Evolutionary conservation across 257 asterid genomes (phyloP).

Genomic region (Anisodus acutangulus): DNA sequence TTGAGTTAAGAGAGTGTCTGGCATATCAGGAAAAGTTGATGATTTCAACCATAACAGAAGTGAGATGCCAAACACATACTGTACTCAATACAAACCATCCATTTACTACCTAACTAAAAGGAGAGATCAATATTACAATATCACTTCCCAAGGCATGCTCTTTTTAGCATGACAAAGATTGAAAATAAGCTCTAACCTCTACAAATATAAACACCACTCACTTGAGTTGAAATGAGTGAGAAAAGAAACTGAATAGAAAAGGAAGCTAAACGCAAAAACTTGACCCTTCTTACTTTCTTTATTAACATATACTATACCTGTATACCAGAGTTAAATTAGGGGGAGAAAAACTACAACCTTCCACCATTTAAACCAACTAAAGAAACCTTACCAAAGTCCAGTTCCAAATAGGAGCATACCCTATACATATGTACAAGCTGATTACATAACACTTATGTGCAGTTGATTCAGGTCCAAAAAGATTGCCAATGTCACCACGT

Average conservation of each 20-base stretch:
- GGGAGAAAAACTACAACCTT: slow-evolving; percentile 32
- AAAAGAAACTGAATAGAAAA: not conserved
- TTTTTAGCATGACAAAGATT: slow-evolving; percentile 2
- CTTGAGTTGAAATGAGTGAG: not conserved
- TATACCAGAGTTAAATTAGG: slow-evolving; percentile 41
- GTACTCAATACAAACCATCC: not conserved
- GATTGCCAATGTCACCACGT: slow-evolving; percentile 58
- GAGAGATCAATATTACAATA: not conserved
- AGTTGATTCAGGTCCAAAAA: slow-evolving; percentile 37
- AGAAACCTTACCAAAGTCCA: slow-evolving; percentile 34
- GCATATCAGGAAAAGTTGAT: not conserved
- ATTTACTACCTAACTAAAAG: slow-evolving; percentile 3
- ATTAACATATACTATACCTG: slow-evolving; percentile 31
- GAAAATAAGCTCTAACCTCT: not conserved
- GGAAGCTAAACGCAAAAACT: not conserved
- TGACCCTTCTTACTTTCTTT: slow-evolving; percentile 26
- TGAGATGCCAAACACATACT: slow-evolving; percentile 1
- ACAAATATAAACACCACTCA: slow-evolving; percentile 3
- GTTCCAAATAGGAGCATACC: slow-evolving; percentile 25
- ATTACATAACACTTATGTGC: slow-evolving; percentile 48
- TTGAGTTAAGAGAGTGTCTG: not conserved
- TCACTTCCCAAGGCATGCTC: slow-evolving; percentile 18
- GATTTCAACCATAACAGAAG: not conserved
- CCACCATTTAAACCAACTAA: slow-evolving; percentile 34
- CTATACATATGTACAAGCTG: slow-evolving; percentile 30